These are phyloP conservation scores for Dunaliella primolecta DNA, from an alignment of 139 green algal genomes.

Conservation along the genomic window DNA sequence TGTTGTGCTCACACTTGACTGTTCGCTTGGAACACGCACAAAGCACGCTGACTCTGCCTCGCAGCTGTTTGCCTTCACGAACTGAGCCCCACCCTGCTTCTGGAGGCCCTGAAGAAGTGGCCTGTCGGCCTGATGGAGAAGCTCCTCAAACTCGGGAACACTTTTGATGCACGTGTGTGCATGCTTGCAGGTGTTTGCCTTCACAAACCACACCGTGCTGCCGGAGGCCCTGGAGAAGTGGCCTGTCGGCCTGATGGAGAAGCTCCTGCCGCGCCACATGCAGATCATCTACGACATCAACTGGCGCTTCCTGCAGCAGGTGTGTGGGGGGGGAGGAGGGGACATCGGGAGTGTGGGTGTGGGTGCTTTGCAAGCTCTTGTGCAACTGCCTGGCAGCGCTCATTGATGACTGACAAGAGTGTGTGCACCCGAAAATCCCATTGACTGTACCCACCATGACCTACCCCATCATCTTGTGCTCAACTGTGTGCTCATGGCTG, in stretches of 20 bases:
- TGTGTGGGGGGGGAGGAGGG: constrained; percentile 19
- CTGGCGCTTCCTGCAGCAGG: constrained; percentile 91
- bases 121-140: constrained; percentile 89
- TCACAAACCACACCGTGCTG: constrained; percentile 99
- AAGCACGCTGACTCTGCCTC: not conserved
- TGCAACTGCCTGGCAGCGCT: no score
- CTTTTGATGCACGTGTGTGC: not conserved
- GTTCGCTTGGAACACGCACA: no score
- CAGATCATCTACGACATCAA: constrained; percentile 99
- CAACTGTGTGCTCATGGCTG: no score
- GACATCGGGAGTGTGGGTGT: no score
- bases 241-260: constrained; percentile 88
- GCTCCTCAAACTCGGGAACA: no score
- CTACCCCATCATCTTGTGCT: no score
- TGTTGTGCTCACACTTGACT: no score
- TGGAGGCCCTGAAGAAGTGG: constrained; percentile 97
- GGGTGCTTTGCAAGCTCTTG: not conserved
- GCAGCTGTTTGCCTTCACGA: constrained; percentile 95
- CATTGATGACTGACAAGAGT: no score
- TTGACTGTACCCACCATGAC: no score
- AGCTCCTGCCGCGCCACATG: constrained; percentile 97
- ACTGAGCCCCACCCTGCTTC: constrained; percentile 99
- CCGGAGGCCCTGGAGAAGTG: constrained; percentile 97
- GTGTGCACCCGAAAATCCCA: no score
- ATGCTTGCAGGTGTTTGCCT: constrained; percentile 77